Conservation (phyloP, 1,284 basidiomycete genomes). For the Irpex rosettiformis region DNA sequence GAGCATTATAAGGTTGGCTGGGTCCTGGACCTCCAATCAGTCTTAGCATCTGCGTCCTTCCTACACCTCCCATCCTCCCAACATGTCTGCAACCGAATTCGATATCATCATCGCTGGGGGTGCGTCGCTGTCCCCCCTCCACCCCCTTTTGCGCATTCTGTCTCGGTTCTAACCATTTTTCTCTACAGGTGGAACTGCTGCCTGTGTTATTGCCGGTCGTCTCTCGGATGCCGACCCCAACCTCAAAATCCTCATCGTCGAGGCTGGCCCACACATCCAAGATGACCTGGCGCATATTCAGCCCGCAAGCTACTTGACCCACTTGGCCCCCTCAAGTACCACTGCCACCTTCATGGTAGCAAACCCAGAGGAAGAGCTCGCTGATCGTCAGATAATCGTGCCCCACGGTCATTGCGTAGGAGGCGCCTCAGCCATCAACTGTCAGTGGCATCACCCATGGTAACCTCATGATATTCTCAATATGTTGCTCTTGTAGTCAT, state of each 20-base stretch:
- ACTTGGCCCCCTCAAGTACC: conserved; percentile 32
- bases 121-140: conserved; percentile 10
- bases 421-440: conserved; percentile 53
- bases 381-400: conserved; percentile 36
- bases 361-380: conserved; percentile 38
- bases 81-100: conserved; percentile 14
- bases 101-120: conserved; percentile 30
- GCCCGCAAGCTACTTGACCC: conserved; percentile 39
- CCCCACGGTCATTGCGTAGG: conserved; percentile 43
- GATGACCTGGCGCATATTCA: conserved; percentile 40
- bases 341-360: conserved; percentile 36
- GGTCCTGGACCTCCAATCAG: too few species aligned
- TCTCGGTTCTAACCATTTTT: not conserved
- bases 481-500: conserved; percentile 7
- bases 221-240: conserved; percentile 13
- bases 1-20: too few species aligned
- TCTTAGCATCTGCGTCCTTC: too few species aligned
- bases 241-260: conserved; percentile 14
- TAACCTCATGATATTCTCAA: not conserved
- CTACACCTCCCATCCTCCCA: not conserved
- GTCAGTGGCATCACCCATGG: conserved; percentile 24
- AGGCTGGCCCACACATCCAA: conserved; percentile 37
- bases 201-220: conserved; percentile 12
- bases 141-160: not conserved
- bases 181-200: conserved; percentile 10